Conservation (phyloP, 2,329 filamentous ascomycete genomes). For the Colletotrichum sp. region DNA sequence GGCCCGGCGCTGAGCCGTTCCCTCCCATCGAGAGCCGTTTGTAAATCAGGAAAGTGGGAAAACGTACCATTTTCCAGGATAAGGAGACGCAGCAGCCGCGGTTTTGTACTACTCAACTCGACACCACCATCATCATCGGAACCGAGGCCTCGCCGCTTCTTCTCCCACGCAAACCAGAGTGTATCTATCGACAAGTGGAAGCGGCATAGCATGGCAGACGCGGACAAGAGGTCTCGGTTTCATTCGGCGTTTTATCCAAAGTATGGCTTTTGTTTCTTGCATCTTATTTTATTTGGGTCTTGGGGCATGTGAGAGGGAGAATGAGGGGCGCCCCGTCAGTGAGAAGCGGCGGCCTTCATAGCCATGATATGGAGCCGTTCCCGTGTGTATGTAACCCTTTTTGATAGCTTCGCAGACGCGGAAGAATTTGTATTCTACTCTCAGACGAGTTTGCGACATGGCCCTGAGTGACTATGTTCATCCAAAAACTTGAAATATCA, state of each 20-base stretch:
- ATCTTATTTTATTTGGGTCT: background rate
- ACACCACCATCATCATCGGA: background rate
- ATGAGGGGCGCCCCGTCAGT: background rate
- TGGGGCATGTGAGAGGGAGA: background rate
- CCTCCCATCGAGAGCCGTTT: conserved; percentile 79
- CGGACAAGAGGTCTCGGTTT: background rate
- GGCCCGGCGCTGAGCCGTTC: conserved; percentile 75
- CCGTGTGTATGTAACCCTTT: background rate
- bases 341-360: background rate
- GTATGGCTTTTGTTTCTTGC: background rate
- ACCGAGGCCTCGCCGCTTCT: background rate
- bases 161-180: background rate
- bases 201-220: background rate
- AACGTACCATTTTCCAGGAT: background rate
- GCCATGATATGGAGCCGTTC: background rate
- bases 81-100: background rate
- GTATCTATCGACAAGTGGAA: background rate
- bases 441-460: background rate
- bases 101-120: background rate
- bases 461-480: background rate
- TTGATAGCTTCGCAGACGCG: background rate
- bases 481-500: background rate
- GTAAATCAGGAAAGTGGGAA: conserved; percentile 46
- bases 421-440: background rate
- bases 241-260: background rate